Base-by-base conservation (phyloP, 2,329 filamentous ascomycete species). In the Colletotrichum abscissum region DNA sequence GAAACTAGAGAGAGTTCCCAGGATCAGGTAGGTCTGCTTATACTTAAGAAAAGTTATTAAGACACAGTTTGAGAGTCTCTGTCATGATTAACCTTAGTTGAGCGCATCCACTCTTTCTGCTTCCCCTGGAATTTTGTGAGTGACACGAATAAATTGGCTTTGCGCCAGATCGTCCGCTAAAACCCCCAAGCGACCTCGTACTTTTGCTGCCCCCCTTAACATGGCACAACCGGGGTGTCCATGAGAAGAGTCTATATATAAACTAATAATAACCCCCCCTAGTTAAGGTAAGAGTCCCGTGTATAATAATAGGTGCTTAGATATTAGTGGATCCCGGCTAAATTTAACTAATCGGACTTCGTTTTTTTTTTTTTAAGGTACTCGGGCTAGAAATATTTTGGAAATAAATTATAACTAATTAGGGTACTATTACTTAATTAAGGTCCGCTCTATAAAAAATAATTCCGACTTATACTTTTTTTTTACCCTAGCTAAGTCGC, bases 91-190 rank as follows among this genome's bases (percentile, higher is more conserved):
- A 46, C 30, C 58, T 58, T 55, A 22, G 30, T 16, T 14, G 30
- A 16, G 30, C 9, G 22, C 58, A 35, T 63, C 67, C 67, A 69
- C 67, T 69, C 64, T 69, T 69, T 38, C 16, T 52, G 24, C 35
- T 30, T 56, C 54, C 54, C 59, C 67, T 49, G 24, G 58, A 58
- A 64, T 69, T 26, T 69, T 59, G 59, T 52, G 52, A 22, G 52
- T 64, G 67, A 69, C 52, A 33, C 65, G 56, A 62, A 60, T 67
- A 67, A 9, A 67, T 69, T 63, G 57, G 35, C 14, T 26, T 63
- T 63, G 57, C 57, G 26, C 56, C 42, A 63, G 33, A 68, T 22
- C 55, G 35, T 46, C 57, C 57, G 30, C 16, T 30, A 28, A 56
- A 56, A 7, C 24, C 54, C 9, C 14, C 14, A 28, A 56, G 54